Evolutionary conservation across 1,284 basidiomycete species (phyloP).

Genomic region (Takashimella tepidaria): DNA sequence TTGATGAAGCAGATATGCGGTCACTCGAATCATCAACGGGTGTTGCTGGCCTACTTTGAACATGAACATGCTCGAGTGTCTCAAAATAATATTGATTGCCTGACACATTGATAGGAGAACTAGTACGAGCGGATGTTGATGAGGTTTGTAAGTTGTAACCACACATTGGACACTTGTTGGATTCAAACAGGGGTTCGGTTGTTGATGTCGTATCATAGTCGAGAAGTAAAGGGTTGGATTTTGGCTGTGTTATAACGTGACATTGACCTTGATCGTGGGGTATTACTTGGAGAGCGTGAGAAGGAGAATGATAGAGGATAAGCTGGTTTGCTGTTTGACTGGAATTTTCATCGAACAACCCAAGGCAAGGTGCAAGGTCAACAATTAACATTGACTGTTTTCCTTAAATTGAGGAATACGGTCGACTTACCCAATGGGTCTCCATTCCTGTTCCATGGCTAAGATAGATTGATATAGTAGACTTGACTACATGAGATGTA

Average conservation of each 20-base stretch:
- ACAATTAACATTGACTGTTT: too few species aligned
- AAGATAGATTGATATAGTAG: too few species aligned
- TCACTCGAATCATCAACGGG: conserved; percentile 44
- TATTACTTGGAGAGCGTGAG: conserved; percentile 69
- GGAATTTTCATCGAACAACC: too few species aligned
- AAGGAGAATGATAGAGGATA: conserved; percentile 79
- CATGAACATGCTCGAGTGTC: conserved; percentile 42
- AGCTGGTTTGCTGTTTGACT: conserved; percentile 67
- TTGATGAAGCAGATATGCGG: conserved; percentile 13
- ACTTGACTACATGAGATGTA: too few species aligned
- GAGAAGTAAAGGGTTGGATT: conserved; percentile 41
- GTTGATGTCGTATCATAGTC: conserved; percentile 30
- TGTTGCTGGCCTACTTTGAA: conserved; percentile 36
- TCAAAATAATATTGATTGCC: conserved; percentile 31
- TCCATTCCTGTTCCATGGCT: background rate
- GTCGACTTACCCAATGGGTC: background rate
- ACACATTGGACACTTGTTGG: conserved; percentile 33
- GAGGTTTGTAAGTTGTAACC: conserved; percentile 17
- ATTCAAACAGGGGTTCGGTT: conserved; percentile 4
- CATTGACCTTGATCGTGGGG: conserved; percentile 10
- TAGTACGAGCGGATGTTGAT: background rate
- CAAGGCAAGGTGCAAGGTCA: too few species aligned
- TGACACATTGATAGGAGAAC: background rate
- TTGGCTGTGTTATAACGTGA: background rate
- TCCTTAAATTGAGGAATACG: too few species aligned